Evolutionary conservation across 495 filamentous ascomycete species (phyloP), one percentile per base, ranked within the genome.

Genomic region (Trichoderma virens): DNA sequence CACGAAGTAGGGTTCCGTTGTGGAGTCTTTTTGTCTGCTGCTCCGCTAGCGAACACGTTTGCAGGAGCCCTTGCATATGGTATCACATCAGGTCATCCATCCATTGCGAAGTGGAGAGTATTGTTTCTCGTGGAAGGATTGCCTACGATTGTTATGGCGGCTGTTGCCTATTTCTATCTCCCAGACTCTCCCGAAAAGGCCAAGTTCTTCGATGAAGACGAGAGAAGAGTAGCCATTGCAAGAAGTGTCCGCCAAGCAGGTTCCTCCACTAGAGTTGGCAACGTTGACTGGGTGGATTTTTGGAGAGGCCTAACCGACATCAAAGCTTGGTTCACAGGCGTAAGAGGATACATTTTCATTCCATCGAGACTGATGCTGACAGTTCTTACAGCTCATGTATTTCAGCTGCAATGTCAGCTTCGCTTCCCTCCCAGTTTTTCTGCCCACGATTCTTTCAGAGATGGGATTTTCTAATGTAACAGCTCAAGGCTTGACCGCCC

Each of bases 51-150:
- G 2, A 93, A 87, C 35, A 88, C 87, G 14, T 95, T 95, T 70
- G 90, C 91, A 0, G 90, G 91, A 20, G 88, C 89, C 5, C 77
- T 96, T 5, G 92, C 92, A 0, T 95, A 90, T 63, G 90, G 86
- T 7, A 94, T 97, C 64, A 92, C 89, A 0, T 88, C 83, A 0
- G 86, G 88, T 2, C 80, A 86, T 70, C 78, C 86, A 1, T 71
- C 78, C 8, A 76, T 96, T 41, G 82, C 88, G 1, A 89, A 84
- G 61, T 96, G 92, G 92, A 82, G 90, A 35, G 73, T 96, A 1
- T 74, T 96, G 25, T 94, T 96, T 73, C 77, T 96, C 5, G 87
- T 93, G 5, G 92, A 96, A 74, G 92, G 92, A 3, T 67, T 91
- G 3, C 92, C 92, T 3, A 87, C 85, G 2, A 77, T 91, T 43